Base-by-base conservation (phyloP, 1,139 yeast genomes). In the Starmera stellimalicola region DNA sequence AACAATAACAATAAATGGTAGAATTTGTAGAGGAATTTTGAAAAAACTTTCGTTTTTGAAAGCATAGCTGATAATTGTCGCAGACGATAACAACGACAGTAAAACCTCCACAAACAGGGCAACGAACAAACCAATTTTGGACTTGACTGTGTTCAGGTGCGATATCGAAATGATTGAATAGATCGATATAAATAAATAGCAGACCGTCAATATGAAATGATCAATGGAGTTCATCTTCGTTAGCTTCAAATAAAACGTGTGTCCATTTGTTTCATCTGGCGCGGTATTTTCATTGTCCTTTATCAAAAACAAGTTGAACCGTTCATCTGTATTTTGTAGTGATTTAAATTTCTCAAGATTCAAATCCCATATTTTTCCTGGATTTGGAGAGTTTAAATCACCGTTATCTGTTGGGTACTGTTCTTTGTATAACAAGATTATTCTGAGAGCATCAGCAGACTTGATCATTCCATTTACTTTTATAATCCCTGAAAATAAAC, bases 21-120 rank as follows among this genome's bases (percentile, higher is more conserved):
- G 39, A 10, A 68, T 51, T 29, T 52, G 57, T 16, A 56, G 38
- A 2, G 72, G 72, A 5, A 60, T 47, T 30, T 59, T 58, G 15
- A 58, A 48, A 24, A 60, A 44, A 31, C 57, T 59, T 9, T 53
- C 42, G 6, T 49, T 50, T 28, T 52, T 44, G 42, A 54, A 59
- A 18, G 61, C 37, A 33, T 58, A 53, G 4, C 65, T 57, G 0
- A 70, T 66, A 7, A 77, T 41, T 0, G 88, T 65, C 1, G 74
- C 68, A 1, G 82, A 63, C 2, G 77, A 58, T 10, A 62, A 50
- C 8, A 68, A 35, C 1, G 84, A 59, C 6, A 81, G 50, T 0
- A 57, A 27, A 2, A 67, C 50, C 42, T 78, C 76, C 2, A 70
- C 69, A 0, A 65, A 19, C 62, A 80, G 76, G 1, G 87, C 88